These are phyloP conservation scores for Coemansia sp. DNA, from an alignment of 371 early-diverging fungal genomes.

Conservation along the genomic window DNA sequence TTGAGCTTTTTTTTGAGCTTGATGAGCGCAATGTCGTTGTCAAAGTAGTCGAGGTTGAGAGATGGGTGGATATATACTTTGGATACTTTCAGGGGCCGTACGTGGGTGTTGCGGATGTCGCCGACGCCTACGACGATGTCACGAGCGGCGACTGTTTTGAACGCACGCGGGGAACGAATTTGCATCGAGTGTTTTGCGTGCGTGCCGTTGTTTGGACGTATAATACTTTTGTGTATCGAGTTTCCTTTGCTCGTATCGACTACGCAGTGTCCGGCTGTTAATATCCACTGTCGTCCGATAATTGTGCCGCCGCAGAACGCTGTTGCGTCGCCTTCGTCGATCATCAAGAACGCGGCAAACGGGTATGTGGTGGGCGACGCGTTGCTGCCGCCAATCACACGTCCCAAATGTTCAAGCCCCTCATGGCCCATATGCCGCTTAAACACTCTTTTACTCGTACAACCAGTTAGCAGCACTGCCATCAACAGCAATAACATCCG, in stretches of 20 bases:
- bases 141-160: no score
- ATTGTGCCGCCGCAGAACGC: slow-evolving; percentile 49
- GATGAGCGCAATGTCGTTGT: slow-evolving; percentile 49
- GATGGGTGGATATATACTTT: slow-evolving; percentile 40
- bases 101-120: slow-evolving; percentile 11
- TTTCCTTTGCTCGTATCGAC: slow-evolving; percentile 21
- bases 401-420: slow-evolving; percentile 25
- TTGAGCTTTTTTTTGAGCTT: slow-evolving; percentile 36
- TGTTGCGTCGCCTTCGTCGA: slow-evolving; percentile 36
- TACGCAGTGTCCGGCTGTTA: slow-evolving; percentile 47
- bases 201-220: background rate
- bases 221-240: background rate
- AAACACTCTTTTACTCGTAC: slow-evolving; percentile 16
- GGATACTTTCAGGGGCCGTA: slow-evolving; percentile 13
- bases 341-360: slow-evolving; percentile 38
- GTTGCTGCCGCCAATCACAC: slow-evolving; percentile 41
- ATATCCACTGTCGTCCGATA: slow-evolving; percentile 29
- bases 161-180: no score
- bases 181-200: no score
- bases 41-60: slow-evolving; percentile 40
- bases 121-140: slow-evolving; percentile 39
- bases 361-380: slow-evolving; percentile 24
- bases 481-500: background rate
- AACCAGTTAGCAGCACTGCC: background rate
- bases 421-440: background rate